Evolutionary conservation across 192 early-diverging fungal genomes (phyloP).

Genomic region (Coemansia sp.): DNA sequence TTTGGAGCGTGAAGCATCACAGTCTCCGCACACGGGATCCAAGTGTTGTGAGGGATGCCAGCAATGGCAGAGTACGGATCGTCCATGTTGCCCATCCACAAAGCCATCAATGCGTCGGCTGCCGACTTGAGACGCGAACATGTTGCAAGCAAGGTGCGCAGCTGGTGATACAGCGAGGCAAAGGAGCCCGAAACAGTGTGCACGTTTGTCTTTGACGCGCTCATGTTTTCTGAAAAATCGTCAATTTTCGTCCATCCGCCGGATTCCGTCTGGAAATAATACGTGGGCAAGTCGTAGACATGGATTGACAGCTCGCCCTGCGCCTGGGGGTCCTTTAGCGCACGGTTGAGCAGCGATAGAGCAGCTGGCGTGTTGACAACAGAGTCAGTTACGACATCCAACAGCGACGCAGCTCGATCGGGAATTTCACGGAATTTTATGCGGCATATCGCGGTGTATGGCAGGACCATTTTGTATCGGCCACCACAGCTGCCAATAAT

Average conservation of each 20-base stretch:
- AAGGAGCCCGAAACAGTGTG: conserved; percentile 48
- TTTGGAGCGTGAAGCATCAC: conserved; percentile 37
- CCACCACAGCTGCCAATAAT: conserved; percentile 45
- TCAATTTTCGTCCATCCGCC: conserved; percentile 45
- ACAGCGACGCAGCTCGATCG: conserved; percentile 31
- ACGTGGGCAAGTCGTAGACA: conserved; percentile 44
- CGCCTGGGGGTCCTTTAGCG: conserved; percentile 47
- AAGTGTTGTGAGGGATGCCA: conserved; percentile 33
- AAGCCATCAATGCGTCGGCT: conserved; percentile 42
- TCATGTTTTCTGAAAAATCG: conserved; percentile 50
- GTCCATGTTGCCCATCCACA: conserved; percentile 55
- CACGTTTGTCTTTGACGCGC: conserved; percentile 34
- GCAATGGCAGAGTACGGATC: conserved; percentile 50
- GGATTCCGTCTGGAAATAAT: conserved; percentile 37
- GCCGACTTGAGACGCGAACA: conserved; percentile 52
- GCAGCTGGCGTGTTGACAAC: conserved; percentile 48
- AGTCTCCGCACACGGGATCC: conserved; percentile 37
- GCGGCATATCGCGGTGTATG: conserved; percentile 47
- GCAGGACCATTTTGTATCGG: conserved; percentile 55
- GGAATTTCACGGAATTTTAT: conserved; percentile 52
- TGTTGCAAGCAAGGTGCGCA: conserved; percentile 48
- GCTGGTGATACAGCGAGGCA: conserved; percentile 41
- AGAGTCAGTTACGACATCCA: conserved; percentile 31
- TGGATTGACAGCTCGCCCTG: conserved; percentile 50
- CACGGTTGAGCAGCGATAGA: conserved; percentile 31